Base-by-base conservation (phyloP, 306 rosid species). In the Rosa lucieae region DNA sequence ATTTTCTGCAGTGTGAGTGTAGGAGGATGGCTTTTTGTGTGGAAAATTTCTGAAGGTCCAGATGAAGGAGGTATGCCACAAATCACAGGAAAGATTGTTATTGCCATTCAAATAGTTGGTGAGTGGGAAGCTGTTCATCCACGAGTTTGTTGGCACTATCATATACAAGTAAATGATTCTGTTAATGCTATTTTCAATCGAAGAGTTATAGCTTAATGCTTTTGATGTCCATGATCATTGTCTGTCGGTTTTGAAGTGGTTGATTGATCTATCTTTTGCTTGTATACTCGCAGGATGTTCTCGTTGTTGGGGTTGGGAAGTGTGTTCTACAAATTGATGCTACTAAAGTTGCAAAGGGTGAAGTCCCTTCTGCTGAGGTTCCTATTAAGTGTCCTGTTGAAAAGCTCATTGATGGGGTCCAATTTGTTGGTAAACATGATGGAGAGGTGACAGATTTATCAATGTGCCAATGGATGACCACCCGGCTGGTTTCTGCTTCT, bases 401-500 rank as follows among this genome's bases (percentile, higher is more conserved):
- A 73, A 91, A 93, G 91, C 90, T 93, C 79, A 86, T 91, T 82
- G 97, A 93, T 78, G 99, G 99, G 70, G 93, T 93, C 77, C 98
- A 96, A 74, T 88, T 91, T 83, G 94, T 96, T 80, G 99, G 99
- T 72, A 84, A 86, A 76, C 99, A 96, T 85, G 97, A 93, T 77
- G 91, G 86, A 73, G 98, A 96, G 87, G 94, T 96, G 86, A 96
- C 97, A 67, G 97, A 91, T 85, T 32, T 85, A 83, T 96, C 99
- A 70, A 96, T 93, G 98, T 91, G 99, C 87, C 99, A 93, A 77
- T 96, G 99, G 99, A 96, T 96, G 99, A 92, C 91, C 77, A 91
- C 92, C 76, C 93, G 97, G 70, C 80, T 96, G 86, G 97, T 93
- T 81, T 96, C 99, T 80, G 94, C 97, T 52, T 96, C 99, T 74